A percentile compares a stretch with the other conserved stretches of the same genome.
Conservation (phyloP, 2,329 filamentous ascomycete species). For the Parascedosporium putredinis region DNA sequence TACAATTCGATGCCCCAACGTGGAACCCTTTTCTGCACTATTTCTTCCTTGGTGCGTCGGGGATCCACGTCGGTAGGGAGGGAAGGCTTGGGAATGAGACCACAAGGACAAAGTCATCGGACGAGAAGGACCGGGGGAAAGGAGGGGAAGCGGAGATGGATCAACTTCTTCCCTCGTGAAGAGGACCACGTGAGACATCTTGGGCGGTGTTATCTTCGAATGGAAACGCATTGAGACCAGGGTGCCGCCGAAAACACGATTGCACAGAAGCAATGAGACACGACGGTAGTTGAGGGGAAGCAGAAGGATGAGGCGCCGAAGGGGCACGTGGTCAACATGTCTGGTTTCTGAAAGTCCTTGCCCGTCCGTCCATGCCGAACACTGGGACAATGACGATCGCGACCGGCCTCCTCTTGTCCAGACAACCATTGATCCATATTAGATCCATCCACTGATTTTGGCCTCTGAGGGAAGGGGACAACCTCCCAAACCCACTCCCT, state of each 20-base stretch:
- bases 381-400: too few species aligned
- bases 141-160: neutral
- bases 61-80: neutral
- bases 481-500: neutral
- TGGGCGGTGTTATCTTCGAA: neutral
- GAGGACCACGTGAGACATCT: neutral
- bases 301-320: neutral
- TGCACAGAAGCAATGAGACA: too few species aligned
- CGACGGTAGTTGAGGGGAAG: neutral
- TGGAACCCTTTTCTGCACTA: too few species aligned
- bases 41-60: too few species aligned
- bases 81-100: neutral
- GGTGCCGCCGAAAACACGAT: too few species aligned
- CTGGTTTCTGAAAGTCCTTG: neutral
- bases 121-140: neutral
- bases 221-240: neutral
- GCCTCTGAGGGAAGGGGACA: too few species aligned
- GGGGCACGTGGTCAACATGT: slow-evolving; percentile 1
- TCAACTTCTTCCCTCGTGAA: neutral
- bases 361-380: neutral
- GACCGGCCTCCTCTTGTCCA: too few species aligned
- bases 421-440: too few species aligned
- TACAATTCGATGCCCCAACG: too few species aligned
- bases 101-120: neutral
- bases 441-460: too few species aligned